These are phyloP conservation scores for Blastobotrys proliferans DNA, from an alignment of 1,139 yeast genomes.

Conservation along the genomic window DNA sequence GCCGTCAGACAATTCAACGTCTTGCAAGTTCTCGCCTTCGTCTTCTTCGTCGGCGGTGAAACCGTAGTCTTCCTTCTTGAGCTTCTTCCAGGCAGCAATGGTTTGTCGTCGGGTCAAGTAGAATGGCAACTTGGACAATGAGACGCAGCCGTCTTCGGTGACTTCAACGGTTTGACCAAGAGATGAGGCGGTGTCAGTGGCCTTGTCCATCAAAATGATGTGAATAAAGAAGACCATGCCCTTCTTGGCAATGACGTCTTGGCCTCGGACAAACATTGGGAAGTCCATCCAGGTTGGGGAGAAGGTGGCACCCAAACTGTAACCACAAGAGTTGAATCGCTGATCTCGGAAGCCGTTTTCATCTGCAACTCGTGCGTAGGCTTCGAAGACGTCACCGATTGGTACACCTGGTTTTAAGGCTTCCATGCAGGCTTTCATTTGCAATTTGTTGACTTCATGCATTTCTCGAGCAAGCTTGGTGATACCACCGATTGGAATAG, in stretches of 20 bases:
- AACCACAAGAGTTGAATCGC: constrained; percentile 17
- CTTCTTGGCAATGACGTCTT: constrained; percentile 13
- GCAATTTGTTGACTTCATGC: constrained; percentile 16
- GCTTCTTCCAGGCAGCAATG: constrained; percentile 18
- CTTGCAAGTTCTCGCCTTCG: constrained; percentile 16
- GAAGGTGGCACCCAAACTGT: constrained; percentile 17
- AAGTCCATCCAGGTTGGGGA: constrained; percentile 19
- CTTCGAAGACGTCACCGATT: constrained; percentile 17
- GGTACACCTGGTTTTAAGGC: constrained; percentile 14
- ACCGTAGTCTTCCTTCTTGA: constrained; percentile 17
- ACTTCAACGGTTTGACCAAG: constrained; percentile 18
- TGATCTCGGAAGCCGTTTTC: constrained; percentile 17
- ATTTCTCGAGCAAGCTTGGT: constrained; percentile 16
- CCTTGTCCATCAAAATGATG: constrained; percentile 15
- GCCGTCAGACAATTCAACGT: constrained; percentile 21
- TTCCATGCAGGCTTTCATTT: constrained; percentile 15
- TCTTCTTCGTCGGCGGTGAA: constrained; percentile 16
- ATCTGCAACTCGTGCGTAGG: constrained; percentile 17
- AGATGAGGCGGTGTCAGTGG: constrained; percentile 17
- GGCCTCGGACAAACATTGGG: constrained; percentile 17
- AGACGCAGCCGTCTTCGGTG: constrained; percentile 15
- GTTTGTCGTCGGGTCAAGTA: constrained; percentile 16
- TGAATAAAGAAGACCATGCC: constrained; percentile 16
- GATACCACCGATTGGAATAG: constrained; percentile 17
- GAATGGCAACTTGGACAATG: constrained; percentile 17